A percentile compares a stretch with the other conserved stretches of the same genome.
Conservation (phyloP, 2,329 filamentous ascomycete genomes). For the Colletotrichum aenigma region DNA sequence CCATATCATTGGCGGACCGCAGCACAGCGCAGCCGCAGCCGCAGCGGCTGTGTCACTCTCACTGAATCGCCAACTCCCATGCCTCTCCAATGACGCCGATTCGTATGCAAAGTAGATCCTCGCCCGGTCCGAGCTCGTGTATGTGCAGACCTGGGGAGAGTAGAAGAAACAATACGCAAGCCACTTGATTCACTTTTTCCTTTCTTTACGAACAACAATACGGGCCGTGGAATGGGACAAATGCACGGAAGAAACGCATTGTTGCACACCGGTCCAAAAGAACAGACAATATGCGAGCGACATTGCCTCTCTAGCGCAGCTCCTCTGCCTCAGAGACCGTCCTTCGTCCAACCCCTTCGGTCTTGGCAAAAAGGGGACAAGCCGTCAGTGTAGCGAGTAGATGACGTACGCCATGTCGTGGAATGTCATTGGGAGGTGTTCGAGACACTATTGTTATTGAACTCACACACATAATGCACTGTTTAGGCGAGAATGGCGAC, state of each 20-base stretch:
- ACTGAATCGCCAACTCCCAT: background rate
- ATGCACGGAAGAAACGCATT: background rate
- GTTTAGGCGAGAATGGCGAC: background rate
- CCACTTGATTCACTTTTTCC: background rate
- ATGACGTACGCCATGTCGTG: conserved; percentile 1
- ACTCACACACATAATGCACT: background rate
- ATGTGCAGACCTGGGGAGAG: background rate
- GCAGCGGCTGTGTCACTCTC: background rate
- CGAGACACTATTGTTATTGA: background rate
- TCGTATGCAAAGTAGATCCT: background rate
- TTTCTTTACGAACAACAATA: background rate
- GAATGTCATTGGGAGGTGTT: background rate
- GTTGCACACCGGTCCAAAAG: background rate
- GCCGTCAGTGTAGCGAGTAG: background rate
- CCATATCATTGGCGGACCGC: background rate
- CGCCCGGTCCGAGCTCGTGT: background rate
- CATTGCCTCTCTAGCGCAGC: background rate
- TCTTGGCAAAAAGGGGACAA: conserved; percentile 15
- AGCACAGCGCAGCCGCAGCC: background rate
- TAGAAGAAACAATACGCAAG: background rate
- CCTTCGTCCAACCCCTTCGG: background rate
- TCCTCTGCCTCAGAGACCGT: background rate
- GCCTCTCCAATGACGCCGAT: background rate
- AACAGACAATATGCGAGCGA: background rate
- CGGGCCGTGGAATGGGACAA: background rate